phyloP scores from a whole-genome alignment of 176 grass and related monocot species.

The Avena sativa region DNA sequence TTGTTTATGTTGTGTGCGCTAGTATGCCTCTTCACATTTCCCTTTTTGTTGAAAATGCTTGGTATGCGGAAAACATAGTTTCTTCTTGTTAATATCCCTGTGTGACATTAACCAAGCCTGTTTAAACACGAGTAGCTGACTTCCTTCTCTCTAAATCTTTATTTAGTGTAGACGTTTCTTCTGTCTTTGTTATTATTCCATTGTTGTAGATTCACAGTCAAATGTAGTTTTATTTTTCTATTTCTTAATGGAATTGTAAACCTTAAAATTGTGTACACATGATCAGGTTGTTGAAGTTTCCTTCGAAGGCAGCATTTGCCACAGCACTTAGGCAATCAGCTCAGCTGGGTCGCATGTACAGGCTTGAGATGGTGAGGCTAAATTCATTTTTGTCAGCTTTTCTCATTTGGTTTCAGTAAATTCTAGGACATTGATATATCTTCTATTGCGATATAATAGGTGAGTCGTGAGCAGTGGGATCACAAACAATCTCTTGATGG shows the following conservation, averaged over 20 bases:
- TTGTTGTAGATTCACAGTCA: not conserved
- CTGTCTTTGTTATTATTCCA: not conserved
- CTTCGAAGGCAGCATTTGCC: conserved; percentile 62
- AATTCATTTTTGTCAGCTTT: conserved; percentile 11
- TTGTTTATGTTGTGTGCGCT: conserved; percentile 10
- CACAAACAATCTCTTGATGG: conserved; percentile 63
- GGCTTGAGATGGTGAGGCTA: conserved; percentile 58
- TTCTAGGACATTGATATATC: conserved; percentile 35
- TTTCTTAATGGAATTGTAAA: conserved; percentile 34
- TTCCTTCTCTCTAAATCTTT: conserved; percentile 17
- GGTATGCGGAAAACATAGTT: not conserved
- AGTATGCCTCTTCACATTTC: conserved; percentile 6
- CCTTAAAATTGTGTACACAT: conserved; percentile 35
- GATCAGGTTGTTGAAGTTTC: conserved; percentile 81
- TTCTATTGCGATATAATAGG: conserved; percentile 51
- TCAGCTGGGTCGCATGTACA: conserved; percentile 53
- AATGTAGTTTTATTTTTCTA: conserved; percentile 20
- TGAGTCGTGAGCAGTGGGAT: conserved; percentile 69
- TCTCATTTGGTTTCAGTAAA: conserved; percentile 32
- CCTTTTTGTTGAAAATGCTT: conserved; percentile 10
- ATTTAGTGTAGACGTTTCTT: not conserved
- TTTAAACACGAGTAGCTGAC: not conserved
- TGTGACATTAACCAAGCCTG: conserved; percentile 4
- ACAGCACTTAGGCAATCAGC: conserved; percentile 51
- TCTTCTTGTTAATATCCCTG: conserved; percentile 27